phyloP scores from a whole-genome alignment of 78 protist species.

The Ministeria vibrans region DNA sequence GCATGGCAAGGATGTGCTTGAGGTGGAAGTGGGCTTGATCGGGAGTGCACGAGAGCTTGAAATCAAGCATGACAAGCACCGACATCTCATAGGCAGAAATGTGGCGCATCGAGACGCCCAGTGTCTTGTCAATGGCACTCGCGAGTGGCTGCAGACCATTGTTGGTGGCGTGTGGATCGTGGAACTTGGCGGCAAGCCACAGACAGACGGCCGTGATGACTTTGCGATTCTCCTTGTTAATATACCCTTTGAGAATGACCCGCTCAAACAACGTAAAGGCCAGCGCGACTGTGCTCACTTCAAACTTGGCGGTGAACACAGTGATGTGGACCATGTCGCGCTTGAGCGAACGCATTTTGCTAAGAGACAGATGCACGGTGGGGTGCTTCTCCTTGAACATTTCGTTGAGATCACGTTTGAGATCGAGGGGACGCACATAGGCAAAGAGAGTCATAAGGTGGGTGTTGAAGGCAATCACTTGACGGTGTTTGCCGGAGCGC shows the following conservation, averaged over 20 bases:
- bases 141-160: background rate
- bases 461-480: conserved; percentile 11
- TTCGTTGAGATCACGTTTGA: conserved; percentile 21
- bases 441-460: background rate
- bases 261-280: background rate
- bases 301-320: background rate
- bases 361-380: background rate
- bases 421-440: conserved; percentile 4
- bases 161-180: background rate
- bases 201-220: background rate
- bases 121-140: background rate
- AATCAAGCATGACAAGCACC: background rate
- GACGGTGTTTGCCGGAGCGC: conserved; percentile 20
- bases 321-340: background rate
- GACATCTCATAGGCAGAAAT: background rate
- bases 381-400: conserved; percentile 17
- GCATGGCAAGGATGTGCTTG: background rate
- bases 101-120: background rate
- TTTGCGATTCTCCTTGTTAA: conserved; percentile 5
- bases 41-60: background rate
- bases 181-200: conserved; percentile 10
- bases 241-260: background rate
- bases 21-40: background rate
- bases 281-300: conserved; percentile 2
- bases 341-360: conserved; percentile 12